These are phyloP conservation scores for Handroanthus guayacan DNA, from an alignment of 257 asterid species.

Conservation along the genomic window DNA sequence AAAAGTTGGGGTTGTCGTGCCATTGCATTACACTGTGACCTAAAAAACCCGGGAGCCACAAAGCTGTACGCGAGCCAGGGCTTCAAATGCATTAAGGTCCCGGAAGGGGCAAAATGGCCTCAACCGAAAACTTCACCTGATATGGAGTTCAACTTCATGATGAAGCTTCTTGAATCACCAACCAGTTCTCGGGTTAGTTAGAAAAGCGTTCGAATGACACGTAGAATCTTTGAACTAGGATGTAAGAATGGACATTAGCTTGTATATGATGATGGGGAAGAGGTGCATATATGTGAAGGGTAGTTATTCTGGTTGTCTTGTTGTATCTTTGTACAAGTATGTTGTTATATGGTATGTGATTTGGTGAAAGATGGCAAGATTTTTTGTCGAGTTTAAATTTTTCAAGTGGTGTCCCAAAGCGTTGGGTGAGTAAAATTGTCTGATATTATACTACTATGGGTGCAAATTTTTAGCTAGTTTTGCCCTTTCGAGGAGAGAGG, in stretches of 20 bases:
- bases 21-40: constrained; percentile 82
- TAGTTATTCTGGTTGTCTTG: constrained; percentile 34
- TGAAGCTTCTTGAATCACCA: constrained; percentile 67
- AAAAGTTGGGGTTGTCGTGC: constrained; percentile 90
- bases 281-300: background rate
- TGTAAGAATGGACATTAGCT: background rate
- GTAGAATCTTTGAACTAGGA: background rate
- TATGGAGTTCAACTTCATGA: constrained; percentile 76
- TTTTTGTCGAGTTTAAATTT: background rate
- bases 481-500: too few relatives aligned
- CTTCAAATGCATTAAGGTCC: constrained; percentile 65
- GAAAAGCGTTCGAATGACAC: constrained; percentile 11
- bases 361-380: background rate
- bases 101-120: constrained; percentile 90
- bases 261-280: constrained; percentile 31
- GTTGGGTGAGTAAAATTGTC: too few relatives aligned
- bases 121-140: constrained; percentile 73
- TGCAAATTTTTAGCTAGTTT: too few relatives aligned
- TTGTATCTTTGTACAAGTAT: constrained; percentile 20
- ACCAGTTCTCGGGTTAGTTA: background rate
- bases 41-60: constrained; percentile 72
- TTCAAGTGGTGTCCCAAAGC: too few relatives aligned
- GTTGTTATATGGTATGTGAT: background rate
- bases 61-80: constrained; percentile 67
- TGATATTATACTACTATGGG: too few relatives aligned